Percentiles rank a stretch among this genome's conserved stretches.
Conservation (phyloP, 225 moss, liverwort and hornwort genomes). For the Bryum argenteum region DNA sequence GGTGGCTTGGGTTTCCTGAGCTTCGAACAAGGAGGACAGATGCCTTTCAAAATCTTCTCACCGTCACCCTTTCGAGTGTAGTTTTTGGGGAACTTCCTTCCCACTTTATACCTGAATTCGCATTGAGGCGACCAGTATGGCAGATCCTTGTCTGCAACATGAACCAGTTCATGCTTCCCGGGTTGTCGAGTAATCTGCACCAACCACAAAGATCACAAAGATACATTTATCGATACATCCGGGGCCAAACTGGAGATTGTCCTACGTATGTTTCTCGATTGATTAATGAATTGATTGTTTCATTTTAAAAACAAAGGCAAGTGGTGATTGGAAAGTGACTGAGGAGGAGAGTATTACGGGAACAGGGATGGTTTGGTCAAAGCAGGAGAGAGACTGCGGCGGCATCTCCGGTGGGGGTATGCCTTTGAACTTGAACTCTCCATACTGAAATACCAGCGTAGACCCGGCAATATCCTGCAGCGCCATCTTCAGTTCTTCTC, state of each 20-base stretch:
- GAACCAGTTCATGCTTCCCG: conserved; percentile 60
- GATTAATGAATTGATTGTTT: too few relatives aligned
- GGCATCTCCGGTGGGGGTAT: conserved; percentile 65
- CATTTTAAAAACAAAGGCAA: too few relatives aligned
- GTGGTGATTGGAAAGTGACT: too few relatives aligned
- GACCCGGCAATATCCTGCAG: conserved; percentile 70
- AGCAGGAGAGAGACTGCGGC: conserved; percentile 82
- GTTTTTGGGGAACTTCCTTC: conserved; percentile 66
- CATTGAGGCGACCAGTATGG: conserved; percentile 83
- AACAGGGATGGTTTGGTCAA: conserved; percentile 76
- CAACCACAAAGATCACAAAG: neutral
- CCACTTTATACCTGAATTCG: conserved; percentile 72
- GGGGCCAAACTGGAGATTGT: too few relatives aligned
- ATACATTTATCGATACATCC: neutral
- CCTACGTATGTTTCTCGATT: too few relatives aligned
- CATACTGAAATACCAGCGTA: conserved; percentile 60
- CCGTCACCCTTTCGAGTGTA: conserved; percentile 84
- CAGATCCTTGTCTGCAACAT: conserved; percentile 48
- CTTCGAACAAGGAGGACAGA: conserved; percentile 47
- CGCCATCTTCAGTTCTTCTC: conserved; percentile 55
- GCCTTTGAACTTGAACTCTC: conserved; percentile 73
- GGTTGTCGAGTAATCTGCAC: conserved; percentile 47
- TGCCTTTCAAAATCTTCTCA: conserved; percentile 64
- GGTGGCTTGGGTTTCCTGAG: conserved; percentile 45
- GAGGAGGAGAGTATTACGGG: conserved; percentile 36